Conservation (phyloP, 345 rosid genomes). For the Citrus hindsii region DNA sequence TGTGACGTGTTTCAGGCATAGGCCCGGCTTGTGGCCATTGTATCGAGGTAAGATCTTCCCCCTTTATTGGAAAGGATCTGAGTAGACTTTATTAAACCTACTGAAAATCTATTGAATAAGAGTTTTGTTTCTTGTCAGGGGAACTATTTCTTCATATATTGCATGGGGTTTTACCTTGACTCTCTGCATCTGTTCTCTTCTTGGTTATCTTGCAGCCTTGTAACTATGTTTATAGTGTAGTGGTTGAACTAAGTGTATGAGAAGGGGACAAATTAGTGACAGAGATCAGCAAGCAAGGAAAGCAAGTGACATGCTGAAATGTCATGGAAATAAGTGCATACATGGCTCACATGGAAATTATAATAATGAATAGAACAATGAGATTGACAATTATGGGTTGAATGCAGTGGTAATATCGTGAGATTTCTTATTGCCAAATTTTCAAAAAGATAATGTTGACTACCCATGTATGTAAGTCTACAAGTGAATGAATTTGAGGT, state of each 20-base stretch:
- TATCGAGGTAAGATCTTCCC: conserved; percentile 72
- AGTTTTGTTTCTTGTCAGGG: not conserved
- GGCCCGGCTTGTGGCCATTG: conserved; percentile 86
- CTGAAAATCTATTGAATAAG: not conserved
- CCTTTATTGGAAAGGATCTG: not conserved
- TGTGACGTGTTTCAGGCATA: conserved; percentile 51
- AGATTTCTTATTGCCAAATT: not conserved
- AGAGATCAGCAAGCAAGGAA: too few relatives aligned
- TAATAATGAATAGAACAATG: not conserved
- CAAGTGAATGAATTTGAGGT: not conserved
- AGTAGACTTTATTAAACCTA: not conserved
- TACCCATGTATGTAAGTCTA: not conserved
- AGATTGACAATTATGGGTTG: not conserved
- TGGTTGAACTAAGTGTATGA: not conserved
- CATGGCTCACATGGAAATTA: not conserved
- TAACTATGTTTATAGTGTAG: not conserved
- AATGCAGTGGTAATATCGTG: not conserved
- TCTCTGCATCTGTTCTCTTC: not conserved
- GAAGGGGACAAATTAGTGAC: too few relatives aligned
- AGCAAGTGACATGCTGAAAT: not conserved
- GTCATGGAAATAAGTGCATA: not conserved
- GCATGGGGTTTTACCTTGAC: not conserved
- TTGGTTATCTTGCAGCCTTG: not conserved
- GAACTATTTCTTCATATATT: not conserved
- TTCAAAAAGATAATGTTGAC: not conserved